Evolutionary conservation across 225 moss, liverwort and hornwort genomes (phyloP).

Genomic region (Physcomitrium patens): DNA sequence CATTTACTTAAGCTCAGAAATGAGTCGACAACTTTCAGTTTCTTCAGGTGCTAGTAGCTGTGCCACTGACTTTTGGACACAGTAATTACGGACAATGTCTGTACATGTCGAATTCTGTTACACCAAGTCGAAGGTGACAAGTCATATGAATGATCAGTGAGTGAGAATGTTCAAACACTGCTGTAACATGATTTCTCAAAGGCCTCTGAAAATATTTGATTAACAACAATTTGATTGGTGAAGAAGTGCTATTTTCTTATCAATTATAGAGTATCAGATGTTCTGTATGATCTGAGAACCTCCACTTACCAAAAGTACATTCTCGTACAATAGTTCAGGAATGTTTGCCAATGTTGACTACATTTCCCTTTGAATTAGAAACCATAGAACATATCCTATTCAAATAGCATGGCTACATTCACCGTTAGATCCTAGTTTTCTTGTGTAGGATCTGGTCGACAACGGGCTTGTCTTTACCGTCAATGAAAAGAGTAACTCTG

Average conservation of each 20-base stretch:
- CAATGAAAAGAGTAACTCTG: no score
- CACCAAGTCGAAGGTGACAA: slow-evolving; percentile 33
- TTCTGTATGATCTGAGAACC: no score
- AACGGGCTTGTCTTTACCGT: no score
- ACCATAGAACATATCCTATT: no score
- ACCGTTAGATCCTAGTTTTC: no score
- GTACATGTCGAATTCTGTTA: slow-evolving; percentile 31
- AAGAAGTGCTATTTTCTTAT: no score
- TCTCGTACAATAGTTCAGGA: neutral
- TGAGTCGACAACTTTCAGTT: slow-evolving; percentile 41
- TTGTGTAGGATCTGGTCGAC: no score
- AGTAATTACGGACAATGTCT: slow-evolving; percentile 21
- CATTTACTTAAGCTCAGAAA: slow-evolving; percentile 53
- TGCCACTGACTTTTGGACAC: slow-evolving; percentile 49
- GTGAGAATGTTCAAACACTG: slow-evolving; percentile 21
- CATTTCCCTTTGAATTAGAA: no score
- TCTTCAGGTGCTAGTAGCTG: slow-evolving; percentile 46
- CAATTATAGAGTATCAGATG: no score
- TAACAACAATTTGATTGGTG: no score
- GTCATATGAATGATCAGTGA: slow-evolving; percentile 25
- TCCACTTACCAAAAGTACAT: neutral
- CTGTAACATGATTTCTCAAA: slow-evolving; percentile 26
- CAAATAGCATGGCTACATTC: no score
- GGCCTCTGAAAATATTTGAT: neutral
- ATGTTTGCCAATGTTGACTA: no score